Percentiles rank a stretch among this genome's conserved stretches.
Conservation (phyloP, 768 basidiomycete genomes). For the Ramaria sp. region DNA sequence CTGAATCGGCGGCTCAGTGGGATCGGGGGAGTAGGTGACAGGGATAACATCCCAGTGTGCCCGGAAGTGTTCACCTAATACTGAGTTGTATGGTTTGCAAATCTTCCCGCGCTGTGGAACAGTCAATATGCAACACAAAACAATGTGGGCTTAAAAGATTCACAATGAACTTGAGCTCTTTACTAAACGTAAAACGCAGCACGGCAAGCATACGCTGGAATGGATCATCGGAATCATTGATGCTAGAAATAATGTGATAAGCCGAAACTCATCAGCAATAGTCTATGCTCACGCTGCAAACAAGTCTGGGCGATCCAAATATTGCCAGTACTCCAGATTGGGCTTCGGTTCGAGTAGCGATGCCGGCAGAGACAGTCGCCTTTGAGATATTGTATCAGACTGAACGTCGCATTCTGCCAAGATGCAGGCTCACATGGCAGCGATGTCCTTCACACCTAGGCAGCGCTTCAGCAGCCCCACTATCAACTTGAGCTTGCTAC, state of each 20-base stretch:
- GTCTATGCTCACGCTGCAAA: constrained; percentile 68
- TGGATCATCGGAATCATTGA: constrained; percentile 88
- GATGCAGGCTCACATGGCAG: constrained; percentile 59
- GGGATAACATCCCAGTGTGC: constrained; percentile 78
- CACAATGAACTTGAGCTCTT: constrained; percentile 89
- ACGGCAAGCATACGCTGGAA: constrained; percentile 93
- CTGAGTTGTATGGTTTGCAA: constrained; percentile 88
- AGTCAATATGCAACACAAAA: neutral
- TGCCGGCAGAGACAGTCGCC: constrained; percentile 87
- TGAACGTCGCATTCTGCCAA: constrained; percentile 2
- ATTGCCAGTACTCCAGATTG: constrained; percentile 95
- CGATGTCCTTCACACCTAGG: constrained; percentile 90
- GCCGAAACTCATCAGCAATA: neutral
- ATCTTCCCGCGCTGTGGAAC: constrained; percentile 68
- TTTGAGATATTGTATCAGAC: constrained; percentile 20
- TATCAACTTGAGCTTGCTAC: constrained; percentile 91
- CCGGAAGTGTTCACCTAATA: constrained; percentile 82
- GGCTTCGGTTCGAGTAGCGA: constrained; percentile 89
- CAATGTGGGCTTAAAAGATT: constrained; percentile 19
- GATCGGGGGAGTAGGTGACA: constrained; percentile 37
- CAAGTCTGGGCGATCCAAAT: constrained; percentile 81
- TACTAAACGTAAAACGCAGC: constrained; percentile 78
- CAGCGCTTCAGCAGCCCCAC: constrained; percentile 84
- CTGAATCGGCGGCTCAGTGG: constrained; percentile 34
- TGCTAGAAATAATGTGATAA: constrained; percentile 33